Evolutionary conservation across 176 grass and related monocot species (phyloP).

Genomic region (Miscanthus lutarioriparius): DNA sequence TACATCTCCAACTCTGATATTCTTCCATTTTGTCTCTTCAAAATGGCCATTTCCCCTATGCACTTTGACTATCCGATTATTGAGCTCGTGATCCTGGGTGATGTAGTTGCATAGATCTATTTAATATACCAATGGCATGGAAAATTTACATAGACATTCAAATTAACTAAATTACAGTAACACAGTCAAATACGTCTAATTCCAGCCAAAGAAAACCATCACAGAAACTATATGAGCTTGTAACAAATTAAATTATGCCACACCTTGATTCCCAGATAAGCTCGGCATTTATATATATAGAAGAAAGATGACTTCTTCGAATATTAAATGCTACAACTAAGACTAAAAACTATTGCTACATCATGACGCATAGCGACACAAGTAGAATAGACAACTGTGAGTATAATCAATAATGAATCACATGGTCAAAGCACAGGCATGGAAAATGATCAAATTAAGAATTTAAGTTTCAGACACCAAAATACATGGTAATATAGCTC

Average conservation of each 20-base stretch:
- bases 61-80: slow-evolving; percentile 80
- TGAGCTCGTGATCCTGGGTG: slow-evolving; percentile 86
- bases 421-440: neutral
- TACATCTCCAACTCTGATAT: slow-evolving; percentile 88
- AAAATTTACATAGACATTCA: slow-evolving; percentile 11
- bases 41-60: slow-evolving; percentile 65
- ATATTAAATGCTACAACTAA: neutral
- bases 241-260: neutral
- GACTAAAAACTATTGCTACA: slow-evolving; percentile 13
- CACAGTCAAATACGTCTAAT: neutral
- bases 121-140: slow-evolving; percentile 32
- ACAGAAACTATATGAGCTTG: neutral
- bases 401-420: slow-evolving; percentile 15
- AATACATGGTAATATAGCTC: neutral
- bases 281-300: neutral
- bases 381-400: neutral
- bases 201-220: neutral
- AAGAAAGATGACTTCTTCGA: neutral
- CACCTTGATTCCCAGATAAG: slow-evolving; percentile 8
- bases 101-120: slow-evolving; percentile 27
- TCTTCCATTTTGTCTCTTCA: slow-evolving; percentile 68
- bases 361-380: neutral
- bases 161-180: neutral
- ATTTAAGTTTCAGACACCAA: slow-evolving; percentile 15
- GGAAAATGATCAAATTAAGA: slow-evolving; percentile 1